Conservation (phyloP, 2,329 filamentous ascomycete genomes). For the Teratosphaeria destructans region DNA sequence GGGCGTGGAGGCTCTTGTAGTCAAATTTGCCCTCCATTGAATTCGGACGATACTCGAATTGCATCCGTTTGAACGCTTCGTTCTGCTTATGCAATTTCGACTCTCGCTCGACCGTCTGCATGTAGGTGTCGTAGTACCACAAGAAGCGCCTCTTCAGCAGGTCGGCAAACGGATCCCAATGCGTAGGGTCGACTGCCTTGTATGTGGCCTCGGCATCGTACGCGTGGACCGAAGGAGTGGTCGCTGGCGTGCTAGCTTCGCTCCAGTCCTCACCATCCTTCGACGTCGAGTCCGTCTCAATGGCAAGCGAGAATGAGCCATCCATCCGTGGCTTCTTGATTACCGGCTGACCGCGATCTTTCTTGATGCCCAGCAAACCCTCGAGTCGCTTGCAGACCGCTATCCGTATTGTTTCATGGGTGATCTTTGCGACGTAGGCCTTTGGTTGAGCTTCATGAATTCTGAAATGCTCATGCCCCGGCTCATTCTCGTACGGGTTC, state of each 20-base stretch:
- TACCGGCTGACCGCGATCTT: constrained; percentile 3
- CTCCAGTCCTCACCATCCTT: constrained; percentile 3
- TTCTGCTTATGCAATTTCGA: constrained; percentile 46
- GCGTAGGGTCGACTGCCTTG: constrained; percentile 26
- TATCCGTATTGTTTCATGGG: constrained; percentile 79
- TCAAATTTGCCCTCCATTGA: constrained; percentile 79
- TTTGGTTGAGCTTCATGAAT: constrained; percentile 16
- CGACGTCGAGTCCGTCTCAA: neutral
- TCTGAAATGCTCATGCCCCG: constrained; percentile 66
- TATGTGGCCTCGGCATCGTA: constrained; percentile 30
- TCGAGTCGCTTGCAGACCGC: constrained; percentile 81
- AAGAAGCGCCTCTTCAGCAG: constrained; percentile 83
- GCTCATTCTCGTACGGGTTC: constrained; percentile 86
- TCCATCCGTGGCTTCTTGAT: constrained; percentile 3
- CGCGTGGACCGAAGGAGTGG: constrained; percentile 21
- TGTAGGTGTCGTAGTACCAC: constrained; percentile 91
- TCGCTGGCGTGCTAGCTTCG: constrained; percentile 7
- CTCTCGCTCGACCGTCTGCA: constrained; percentile 58
- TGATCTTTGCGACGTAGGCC: constrained; percentile 51
- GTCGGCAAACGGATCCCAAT: constrained; percentile 82
- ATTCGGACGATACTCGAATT: constrained; percentile 71
- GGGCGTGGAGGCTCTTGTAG: constrained; percentile 61
- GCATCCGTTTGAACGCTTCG: constrained; percentile 64
- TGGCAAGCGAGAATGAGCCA: neutral
- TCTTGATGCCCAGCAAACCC: constrained; percentile 57